Conservation (phyloP, 2,329 filamentous ascomycete genomes). For the Aspergillus calidoustus region DNA sequence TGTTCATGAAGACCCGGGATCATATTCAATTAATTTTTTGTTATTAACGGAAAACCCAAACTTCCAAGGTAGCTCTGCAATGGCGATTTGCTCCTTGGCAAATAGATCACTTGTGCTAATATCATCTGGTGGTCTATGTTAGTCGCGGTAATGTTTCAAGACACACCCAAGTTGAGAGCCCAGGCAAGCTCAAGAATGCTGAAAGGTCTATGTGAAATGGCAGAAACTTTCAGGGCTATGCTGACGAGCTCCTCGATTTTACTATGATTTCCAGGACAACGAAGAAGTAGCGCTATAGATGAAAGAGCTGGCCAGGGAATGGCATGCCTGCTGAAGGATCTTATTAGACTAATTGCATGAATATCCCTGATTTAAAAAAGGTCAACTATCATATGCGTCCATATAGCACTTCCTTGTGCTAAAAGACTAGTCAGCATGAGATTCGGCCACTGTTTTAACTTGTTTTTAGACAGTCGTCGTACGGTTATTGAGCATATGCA, state of each 20-base stretch:
- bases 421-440: too few relatives aligned
- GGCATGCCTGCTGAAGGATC: background rate
- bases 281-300: background rate
- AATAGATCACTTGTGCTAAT: slow-evolving; percentile 33
- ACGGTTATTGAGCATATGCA: too few relatives aligned
- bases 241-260: slow-evolving; percentile 22
- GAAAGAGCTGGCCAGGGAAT: background rate
- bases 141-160: slow-evolving; percentile 28
- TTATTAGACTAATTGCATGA: too few relatives aligned
- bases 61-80: slow-evolving; percentile 30
- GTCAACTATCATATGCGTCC: background rate
- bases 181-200: slow-evolving; percentile 38
- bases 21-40: slow-evolving; percentile 23
- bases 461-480: too few relatives aligned
- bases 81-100: slow-evolving; percentile 32
- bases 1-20: slow-evolving; percentile 33
- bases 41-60: slow-evolving; percentile 32
- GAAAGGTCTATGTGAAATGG: slow-evolving; percentile 28
- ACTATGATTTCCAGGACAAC: slow-evolving; percentile 18
- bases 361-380: background rate
- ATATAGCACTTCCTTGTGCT: background rate
- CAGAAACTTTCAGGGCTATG: slow-evolving; percentile 29
- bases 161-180: slow-evolving; percentile 29
- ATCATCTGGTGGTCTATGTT: slow-evolving; percentile 35
- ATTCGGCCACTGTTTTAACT: too few relatives aligned